phyloP scores from a whole-genome alignment of 2,329 filamentous ascomycete species.

The Gaeumannomyces tritici region DNA sequence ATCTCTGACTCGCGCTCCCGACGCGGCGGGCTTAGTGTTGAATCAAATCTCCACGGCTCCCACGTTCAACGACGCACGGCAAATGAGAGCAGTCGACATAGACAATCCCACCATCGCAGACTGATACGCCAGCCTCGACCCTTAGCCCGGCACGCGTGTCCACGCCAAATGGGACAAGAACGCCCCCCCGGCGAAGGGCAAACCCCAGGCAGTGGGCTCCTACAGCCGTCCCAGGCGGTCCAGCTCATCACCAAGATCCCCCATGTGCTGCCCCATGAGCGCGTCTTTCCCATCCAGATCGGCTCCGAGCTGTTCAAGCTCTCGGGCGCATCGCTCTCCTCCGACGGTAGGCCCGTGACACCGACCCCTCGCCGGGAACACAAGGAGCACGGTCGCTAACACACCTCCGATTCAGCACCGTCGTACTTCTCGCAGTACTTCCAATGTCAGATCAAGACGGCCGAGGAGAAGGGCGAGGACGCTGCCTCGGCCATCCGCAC shows the following conservation, averaged over 20 bases:
- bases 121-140: too few relatives aligned
- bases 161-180: not conserved
- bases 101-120: too few relatives aligned
- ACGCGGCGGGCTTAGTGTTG: too few relatives aligned
- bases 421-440: constrained; percentile 97
- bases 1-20: too few relatives aligned
- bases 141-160: too few relatives aligned
- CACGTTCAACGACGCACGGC: too few relatives aligned
- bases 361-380: not conserved
- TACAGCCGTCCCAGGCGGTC: not conserved
- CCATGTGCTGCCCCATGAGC: constrained; percentile 55
- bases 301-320: constrained; percentile 63
- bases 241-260: constrained; percentile 31
- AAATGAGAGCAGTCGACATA: too few relatives aligned
- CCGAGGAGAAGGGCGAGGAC: constrained; percentile 48
- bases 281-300: constrained; percentile 68
- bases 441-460: constrained; percentile 64
- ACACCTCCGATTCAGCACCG: constrained; percentile 30
- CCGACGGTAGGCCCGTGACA: constrained; percentile 51
- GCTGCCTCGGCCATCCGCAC: constrained; percentile 51
- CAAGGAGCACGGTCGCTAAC: too few relatives aligned
- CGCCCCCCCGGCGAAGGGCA: constrained; percentile 1
- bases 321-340: constrained; percentile 63
- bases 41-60: too few relatives aligned
- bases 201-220: constrained; percentile 2